These are phyloP conservation scores for Royoungia palumana DNA, from an alignment of 768 basidiomycete species.

Conservation along the genomic window DNA sequence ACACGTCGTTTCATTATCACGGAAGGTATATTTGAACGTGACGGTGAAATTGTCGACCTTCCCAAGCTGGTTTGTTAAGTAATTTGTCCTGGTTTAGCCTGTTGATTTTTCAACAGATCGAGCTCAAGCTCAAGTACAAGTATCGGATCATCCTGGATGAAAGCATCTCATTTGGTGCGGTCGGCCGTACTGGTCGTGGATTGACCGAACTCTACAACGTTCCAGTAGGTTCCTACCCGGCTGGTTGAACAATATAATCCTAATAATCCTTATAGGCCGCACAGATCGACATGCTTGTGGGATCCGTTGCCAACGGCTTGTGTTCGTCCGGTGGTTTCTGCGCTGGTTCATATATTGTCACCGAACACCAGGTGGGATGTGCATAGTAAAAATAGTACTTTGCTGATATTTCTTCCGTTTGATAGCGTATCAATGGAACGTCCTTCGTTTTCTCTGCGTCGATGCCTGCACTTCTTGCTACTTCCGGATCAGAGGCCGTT, in stretches of 20 bases:
- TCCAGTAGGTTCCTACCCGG: constrained; percentile 50
- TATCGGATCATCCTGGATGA: constrained; percentile 95
- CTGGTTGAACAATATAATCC: neutral
- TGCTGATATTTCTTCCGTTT: neutral
- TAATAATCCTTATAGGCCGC: constrained; percentile 49
- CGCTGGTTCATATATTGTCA: constrained; percentile 77
- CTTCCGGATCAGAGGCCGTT: constrained; percentile 84
- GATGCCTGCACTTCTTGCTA: constrained; percentile 85
- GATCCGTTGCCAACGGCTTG: constrained; percentile 82
- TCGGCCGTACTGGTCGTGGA: constrained; percentile 92
- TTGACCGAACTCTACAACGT: constrained; percentile 94
- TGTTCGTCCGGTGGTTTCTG: constrained; percentile 92
- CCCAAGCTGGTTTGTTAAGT: constrained; percentile 75
- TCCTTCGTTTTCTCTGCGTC: constrained; percentile 96
- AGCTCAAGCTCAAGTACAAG: constrained; percentile 93
- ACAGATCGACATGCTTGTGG: constrained; percentile 94
- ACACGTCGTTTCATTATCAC: constrained; percentile 94
- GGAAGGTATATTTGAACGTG: constrained; percentile 95
- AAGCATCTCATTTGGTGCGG: constrained; percentile 86
- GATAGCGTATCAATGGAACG: constrained; percentile 89
- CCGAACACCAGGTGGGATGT: constrained; percentile 71
- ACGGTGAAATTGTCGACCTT: constrained; percentile 88
- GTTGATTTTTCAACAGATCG: constrained; percentile 55
- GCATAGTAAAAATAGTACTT: neutral
- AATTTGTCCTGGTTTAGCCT: neutral